A percentile compares a stretch with the other conserved stretches of the same genome.
Evolutionary conservation across 202 grass and related monocot species (phyloP).

Genomic region (Panicum virgatum): DNA sequence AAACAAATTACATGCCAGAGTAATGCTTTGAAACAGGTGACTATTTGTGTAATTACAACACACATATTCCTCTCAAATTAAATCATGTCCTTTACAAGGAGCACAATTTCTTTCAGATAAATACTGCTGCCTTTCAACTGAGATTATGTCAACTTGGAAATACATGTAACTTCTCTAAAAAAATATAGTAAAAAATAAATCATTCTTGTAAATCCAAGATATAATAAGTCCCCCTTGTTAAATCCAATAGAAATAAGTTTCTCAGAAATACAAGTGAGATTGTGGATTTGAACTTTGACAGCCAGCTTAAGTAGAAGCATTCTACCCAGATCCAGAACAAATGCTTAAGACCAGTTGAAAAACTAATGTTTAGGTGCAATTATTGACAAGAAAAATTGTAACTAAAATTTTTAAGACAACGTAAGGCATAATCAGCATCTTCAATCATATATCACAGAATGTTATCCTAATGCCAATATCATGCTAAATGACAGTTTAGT

Average conservation of each 20-base stretch:
- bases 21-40: background rate
- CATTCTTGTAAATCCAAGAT: no score
- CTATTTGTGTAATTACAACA: background rate
- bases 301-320: no score
- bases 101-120: background rate
- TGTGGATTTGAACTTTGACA: no score
- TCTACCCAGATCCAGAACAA: background rate
- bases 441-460: background rate
- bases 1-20: no score
- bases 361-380: background rate
- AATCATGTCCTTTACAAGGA: background rate
- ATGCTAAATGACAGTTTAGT: slow-evolving; percentile 19
- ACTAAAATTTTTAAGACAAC: background rate
- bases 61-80: background rate
- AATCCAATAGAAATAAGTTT: no score
- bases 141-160: slow-evolving; percentile 7
- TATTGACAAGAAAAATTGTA: slow-evolving; percentile 15
- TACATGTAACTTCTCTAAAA: background rate
- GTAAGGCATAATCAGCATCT: slow-evolving; percentile 14
- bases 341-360: background rate
- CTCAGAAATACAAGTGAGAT: no score
- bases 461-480: background rate
- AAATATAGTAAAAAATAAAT: background rate
- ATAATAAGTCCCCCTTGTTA: no score
- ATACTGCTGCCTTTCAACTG: slow-evolving; percentile 6